phyloP scores from a whole-genome alignment of 352 stramenopile species.

The Globisporangium yorkense region DNA sequence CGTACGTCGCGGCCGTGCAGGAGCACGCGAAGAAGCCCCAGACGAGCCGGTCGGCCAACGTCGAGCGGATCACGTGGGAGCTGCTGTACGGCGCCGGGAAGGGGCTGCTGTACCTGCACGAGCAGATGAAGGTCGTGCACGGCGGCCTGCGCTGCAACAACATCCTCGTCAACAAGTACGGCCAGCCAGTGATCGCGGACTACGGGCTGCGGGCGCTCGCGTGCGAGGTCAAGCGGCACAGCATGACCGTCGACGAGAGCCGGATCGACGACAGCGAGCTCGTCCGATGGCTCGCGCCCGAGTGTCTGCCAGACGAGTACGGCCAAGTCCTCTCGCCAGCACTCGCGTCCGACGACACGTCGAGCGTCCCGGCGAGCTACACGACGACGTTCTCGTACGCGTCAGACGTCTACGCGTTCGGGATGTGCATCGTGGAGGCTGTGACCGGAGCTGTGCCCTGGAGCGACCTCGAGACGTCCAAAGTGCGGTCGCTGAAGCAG shows the following conservation, averaged over 20 bases:
- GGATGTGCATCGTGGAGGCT: conserved; percentile 76
- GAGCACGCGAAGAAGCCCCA: conserved; percentile 27
- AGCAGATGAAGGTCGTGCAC: conserved; percentile 46
- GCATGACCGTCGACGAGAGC: conserved; percentile 25
- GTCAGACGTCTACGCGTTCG: conserved; percentile 65
- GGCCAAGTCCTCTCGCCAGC: conserved; percentile 22
- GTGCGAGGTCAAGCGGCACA: conserved; percentile 30
- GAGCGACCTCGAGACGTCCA: conserved; percentile 29
- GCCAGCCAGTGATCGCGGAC: conserved; percentile 51
- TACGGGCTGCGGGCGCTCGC: conserved; percentile 39
- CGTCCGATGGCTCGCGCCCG: conserved; percentile 61
- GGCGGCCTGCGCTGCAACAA: conserved; percentile 60
- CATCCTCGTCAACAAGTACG: conserved; percentile 66
- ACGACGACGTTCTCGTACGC: conserved; percentile 27
- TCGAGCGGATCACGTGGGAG: conserved; percentile 44
- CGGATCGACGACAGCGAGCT: conserved; percentile 39
- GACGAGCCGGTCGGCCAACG: conserved; percentile 19
- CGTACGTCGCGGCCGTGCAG: conserved; percentile 42
- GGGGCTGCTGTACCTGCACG: conserved; percentile 57
- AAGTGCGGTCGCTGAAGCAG: conserved; percentile 50
- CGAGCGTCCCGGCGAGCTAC: conserved; percentile 10
- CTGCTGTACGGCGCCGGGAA: conserved; percentile 53
- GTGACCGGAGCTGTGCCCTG: conserved; percentile 48
- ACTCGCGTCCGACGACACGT: conserved; percentile 14
- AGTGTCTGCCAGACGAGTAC: conserved; percentile 39